A percentile compares a stretch with the other conserved stretches of the same genome.
Conservation (phyloP, 805 yeast species). For the Priceomyces medius region DNA sequence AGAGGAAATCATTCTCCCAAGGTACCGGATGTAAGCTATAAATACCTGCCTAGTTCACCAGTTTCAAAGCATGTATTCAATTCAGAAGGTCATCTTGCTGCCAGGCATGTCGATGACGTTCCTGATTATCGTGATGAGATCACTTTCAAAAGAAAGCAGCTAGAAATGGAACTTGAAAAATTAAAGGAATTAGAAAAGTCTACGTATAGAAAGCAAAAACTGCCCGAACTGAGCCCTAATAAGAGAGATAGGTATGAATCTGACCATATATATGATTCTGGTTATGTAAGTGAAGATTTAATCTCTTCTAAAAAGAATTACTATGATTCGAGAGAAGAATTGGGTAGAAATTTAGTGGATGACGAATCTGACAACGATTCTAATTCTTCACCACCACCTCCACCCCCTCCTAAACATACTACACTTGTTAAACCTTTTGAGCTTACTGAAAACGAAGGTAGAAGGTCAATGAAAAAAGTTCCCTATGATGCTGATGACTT, state of each 20-base stretch:
- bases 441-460: not conserved
- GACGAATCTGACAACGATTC: slow-evolving; percentile 16
- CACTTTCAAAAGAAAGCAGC: slow-evolving; percentile 34
- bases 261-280: slow-evolving; percentile 22
- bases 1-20: not conserved
- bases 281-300: slow-evolving; percentile 35
- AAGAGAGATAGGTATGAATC: slow-evolving; percentile 4
- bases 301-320: slow-evolving; percentile 31
- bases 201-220: slow-evolving; percentile 5
- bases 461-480: slow-evolving; percentile 10
- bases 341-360: slow-evolving; percentile 30
- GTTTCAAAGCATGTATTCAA: slow-evolving; percentile 1
- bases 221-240: not conserved
- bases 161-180: slow-evolving; percentile 38
- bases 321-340: slow-evolving; percentile 31
- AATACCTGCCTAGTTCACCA: not conserved
- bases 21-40: not conserved
- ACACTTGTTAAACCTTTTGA: slow-evolving; percentile 12
- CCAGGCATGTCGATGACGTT: slow-evolving; percentile 5
- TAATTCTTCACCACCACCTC: slow-evolving; percentile 21
- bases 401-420: slow-evolving; percentile 36
- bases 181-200: slow-evolving; percentile 29
- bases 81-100: slow-evolving; percentile 1
- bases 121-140: slow-evolving; percentile 28
- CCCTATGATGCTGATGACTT: slow-evolving; percentile 42